Evolutionary conservation across 202 grass and related monocot genomes (phyloP), one percentile per base, ranked within the genome.

Genomic region (Saccharum hybrid): DNA sequence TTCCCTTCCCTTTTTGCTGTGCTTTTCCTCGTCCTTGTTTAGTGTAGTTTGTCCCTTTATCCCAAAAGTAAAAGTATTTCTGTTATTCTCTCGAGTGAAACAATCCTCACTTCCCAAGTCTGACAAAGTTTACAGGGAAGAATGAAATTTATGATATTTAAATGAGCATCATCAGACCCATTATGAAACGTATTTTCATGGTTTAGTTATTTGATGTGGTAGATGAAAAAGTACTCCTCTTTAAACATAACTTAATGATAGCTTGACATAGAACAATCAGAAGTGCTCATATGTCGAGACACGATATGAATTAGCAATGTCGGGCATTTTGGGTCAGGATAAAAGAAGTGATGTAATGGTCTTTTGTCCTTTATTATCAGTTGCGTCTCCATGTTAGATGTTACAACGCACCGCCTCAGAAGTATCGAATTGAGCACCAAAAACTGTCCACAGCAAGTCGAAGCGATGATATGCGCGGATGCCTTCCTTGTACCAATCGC

Each of bases 291-390:
- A 18, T 52, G 49, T 52, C 16, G 5, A 52, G 16, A 52, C 52
- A 56, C 7, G 18, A 0, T 57, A 21, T 14, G 49, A 7, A 64
- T 65, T 9, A 46, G 38, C 21, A 14, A 31, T 51, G 31, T 65
- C 30, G 26, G 38, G 5, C 19, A 75, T 61, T 48, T 65, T 23
- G 10, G 43, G 36, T 21, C 19, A 78, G 18, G 30, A 67, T 36
- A 31, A 43, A 4, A 12, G 7, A 4, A 34, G 2, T 43, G 22
- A 65, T 16, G 8, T 10, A 33, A 7, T 2, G 10, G 3, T 3
- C 1, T 72, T 63, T 49, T 79, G n/a, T 67, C 9, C 19, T 69
- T 51, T 6, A 51, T 34, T 62, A 84, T 49, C 70, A 75, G 76
- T 56, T 43, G 38, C 63, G 60, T n/a, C 8, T 70, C 7, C 0